Evolutionary conservation across 208 protist species (phyloP), one percentile per base, ranked within the genome.

Genomic region (Leishmania gerbilli): DNA sequence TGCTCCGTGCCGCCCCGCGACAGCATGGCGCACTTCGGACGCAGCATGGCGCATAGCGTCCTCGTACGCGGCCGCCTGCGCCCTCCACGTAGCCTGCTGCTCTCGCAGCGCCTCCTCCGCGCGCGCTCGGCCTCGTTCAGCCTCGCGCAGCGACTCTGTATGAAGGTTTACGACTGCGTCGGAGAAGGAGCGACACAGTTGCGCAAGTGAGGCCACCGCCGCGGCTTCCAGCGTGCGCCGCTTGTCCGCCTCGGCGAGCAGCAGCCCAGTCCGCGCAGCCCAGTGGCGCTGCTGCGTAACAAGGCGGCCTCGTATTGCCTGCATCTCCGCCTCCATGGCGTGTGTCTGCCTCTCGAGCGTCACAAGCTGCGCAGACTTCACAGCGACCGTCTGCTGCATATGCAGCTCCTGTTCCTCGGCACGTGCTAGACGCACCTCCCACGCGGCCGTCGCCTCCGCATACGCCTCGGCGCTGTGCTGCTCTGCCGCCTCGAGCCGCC

Each of bases 11-110:
- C 24, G 34, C 47, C 42, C 78, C 11, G 11, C 17, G 47, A 74
- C 42, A 21, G 68, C 37, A 45, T 78, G 76, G 62, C 27, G 42
- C 34, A 76, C 64, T 69, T 92, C 88, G 27, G 80, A 71, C 62
- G 86, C 76, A 53, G 89, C 90, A 60, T 89, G 88, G 24, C 68
- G 76, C 55, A 92, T 85, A 45, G 82, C 83, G 37, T 88, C 88
- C 31, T 82, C 69, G 77, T 87, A 87, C 40, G 76, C 76, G 2
- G 19, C 64, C 42, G 76, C 68, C 77, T 90, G 79, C n/a, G 81
- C 56, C 34, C 75, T 65, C 42, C 45, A 79, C 31, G 85, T 79
- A 9, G 40, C 15, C 65, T 81, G 51, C 21, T 81, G 84, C 71
- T 75, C 71, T 71, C 84, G 81, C 51, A 74, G 37, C 27, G 31